Conservation (phyloP, 805 yeast genomes). For the Dipodascopsis uninucleata region DNA sequence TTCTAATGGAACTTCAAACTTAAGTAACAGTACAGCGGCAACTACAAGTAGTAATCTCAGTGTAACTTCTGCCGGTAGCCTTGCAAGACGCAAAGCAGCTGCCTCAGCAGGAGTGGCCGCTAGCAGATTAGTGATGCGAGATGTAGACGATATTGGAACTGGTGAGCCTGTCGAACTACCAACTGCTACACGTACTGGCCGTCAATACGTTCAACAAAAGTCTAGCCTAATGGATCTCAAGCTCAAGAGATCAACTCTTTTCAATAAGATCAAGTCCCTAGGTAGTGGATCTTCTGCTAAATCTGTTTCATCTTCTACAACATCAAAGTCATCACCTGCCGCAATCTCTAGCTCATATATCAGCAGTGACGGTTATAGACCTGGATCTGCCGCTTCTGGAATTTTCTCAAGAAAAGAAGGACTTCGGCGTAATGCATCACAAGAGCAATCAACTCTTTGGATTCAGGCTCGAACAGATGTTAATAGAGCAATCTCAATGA, state of each 20-base stretch:
- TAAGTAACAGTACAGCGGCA: conserved; percentile 25
- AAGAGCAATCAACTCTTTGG: conserved; percentile 42
- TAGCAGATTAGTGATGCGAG: conserved; percentile 4
- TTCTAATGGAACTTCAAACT: conserved; percentile 21
- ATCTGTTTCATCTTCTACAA: conserved; percentile 4
- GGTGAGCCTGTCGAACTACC: conserved; percentile 11
- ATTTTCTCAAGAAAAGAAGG: too few relatives aligned
- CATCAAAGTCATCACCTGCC: conserved; percentile 10
- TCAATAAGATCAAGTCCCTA: conserved; percentile 17
- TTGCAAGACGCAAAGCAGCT: conserved; percentile 64
- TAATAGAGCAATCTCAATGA: conserved; percentile 67
- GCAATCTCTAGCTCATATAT: background rate
- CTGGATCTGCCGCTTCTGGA: too few relatives aligned
- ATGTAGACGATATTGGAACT: background rate
- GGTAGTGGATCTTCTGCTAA: conserved; percentile 13
- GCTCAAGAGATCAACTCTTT: conserved; percentile 31
- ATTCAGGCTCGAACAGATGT: conserved; percentile 56
- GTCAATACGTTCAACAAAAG: conserved; percentile 4
- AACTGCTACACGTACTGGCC: conserved; percentile 9
- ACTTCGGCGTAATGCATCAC: too few relatives aligned
- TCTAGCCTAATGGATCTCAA: conserved; percentile 27
- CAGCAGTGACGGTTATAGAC: too few relatives aligned
- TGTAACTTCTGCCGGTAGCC: conserved; percentile 87
- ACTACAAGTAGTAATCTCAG: conserved; percentile 61
- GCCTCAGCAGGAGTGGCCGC: too few relatives aligned